phyloP scores from a whole-genome alignment of 257 asterid genomes.

The Capsicum pubescens region DNA sequence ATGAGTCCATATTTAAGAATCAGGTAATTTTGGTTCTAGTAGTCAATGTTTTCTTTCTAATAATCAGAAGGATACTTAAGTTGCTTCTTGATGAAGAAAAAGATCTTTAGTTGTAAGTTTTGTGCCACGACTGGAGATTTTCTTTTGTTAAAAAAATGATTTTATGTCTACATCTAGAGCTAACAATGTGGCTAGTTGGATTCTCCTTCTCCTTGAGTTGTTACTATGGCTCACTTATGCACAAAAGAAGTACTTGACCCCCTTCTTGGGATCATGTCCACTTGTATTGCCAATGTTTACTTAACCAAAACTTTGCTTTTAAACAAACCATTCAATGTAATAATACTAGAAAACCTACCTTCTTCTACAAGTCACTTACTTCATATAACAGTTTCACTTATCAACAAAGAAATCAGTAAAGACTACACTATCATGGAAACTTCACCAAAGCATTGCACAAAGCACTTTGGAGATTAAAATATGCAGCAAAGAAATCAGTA shows the following conservation, averaged over 20 bases:
- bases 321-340: too few species aligned
- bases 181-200: background rate
- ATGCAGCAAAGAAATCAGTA: too few species aligned
- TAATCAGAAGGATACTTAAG: background rate
- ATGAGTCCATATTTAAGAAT: slow-evolving; percentile 76
- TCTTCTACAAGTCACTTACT: too few species aligned
- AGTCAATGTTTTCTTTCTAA: background rate
- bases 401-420: too few species aligned
- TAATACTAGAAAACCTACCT: too few species aligned
- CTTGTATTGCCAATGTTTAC: slow-evolving; percentile 24
- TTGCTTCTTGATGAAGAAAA: background rate
- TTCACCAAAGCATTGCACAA: too few species aligned
- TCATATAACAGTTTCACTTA: too few species aligned
- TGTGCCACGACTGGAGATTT: background rate
- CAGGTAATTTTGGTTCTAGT: slow-evolving; percentile 55
- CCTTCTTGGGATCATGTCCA: too few species aligned
- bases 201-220: slow-evolving; percentile 6
- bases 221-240: background rate
- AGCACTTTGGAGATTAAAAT: too few species aligned
- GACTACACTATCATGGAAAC: too few species aligned
- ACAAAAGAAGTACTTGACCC: background rate
- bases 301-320: slow-evolving; percentile 25
- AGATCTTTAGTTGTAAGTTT: background rate
- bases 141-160: background rate
- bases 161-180: too few species aligned